Percentiles rank a stretch among this genome's conserved stretches.
These are phyloP conservation scores for Gonium pectorale DNA, from an alignment of 139 green algal genomes.

Conservation along the genomic window DNA sequence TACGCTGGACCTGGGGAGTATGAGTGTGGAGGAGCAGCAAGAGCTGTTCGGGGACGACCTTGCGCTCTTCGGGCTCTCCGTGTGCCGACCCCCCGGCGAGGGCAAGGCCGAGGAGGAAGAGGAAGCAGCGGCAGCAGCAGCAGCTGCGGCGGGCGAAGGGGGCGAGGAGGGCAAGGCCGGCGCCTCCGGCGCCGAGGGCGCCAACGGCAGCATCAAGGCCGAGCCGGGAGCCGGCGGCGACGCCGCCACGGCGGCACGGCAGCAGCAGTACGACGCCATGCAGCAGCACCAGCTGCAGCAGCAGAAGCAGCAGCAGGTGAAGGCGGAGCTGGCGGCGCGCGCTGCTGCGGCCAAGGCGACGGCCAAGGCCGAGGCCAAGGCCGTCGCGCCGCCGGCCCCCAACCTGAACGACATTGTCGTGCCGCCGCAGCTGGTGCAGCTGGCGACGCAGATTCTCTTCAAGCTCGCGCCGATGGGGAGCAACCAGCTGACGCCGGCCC, in stretches of 20 bases:
- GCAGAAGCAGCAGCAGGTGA: not conserved
- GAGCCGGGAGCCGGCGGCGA: too few species aligned
- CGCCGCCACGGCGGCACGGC: not conserved
- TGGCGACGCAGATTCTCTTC: conserved; percentile 1
- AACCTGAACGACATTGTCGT: not conserved
- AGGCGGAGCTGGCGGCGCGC: not conserved
- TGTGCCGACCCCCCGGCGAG: conserved; percentile 7
- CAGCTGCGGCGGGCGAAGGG: too few species aligned
- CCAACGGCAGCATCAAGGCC: too few species aligned
- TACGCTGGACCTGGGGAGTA: conserved; percentile 5
- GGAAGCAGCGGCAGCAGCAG: not conserved
- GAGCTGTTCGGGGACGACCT: conserved; percentile 24
- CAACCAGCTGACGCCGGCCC: not conserved
- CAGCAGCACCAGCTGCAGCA: not conserved
- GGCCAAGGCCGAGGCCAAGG: not conserved
- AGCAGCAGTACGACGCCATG: not conserved
- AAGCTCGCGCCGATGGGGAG: not conserved
- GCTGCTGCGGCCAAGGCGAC: not conserved
- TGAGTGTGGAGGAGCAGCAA: conserved; percentile 38
- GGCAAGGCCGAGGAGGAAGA: not conserved
- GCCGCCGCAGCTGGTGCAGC: not conserved
- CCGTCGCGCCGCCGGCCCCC: not conserved
- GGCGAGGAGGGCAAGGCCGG: too few species aligned
- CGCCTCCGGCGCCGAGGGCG: not conserved
- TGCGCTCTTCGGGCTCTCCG: conserved; percentile 25